These are phyloP conservation scores for Saturnispora gosingensis DNA, from an alignment of 805 yeast species.

Conservation along the genomic window DNA sequence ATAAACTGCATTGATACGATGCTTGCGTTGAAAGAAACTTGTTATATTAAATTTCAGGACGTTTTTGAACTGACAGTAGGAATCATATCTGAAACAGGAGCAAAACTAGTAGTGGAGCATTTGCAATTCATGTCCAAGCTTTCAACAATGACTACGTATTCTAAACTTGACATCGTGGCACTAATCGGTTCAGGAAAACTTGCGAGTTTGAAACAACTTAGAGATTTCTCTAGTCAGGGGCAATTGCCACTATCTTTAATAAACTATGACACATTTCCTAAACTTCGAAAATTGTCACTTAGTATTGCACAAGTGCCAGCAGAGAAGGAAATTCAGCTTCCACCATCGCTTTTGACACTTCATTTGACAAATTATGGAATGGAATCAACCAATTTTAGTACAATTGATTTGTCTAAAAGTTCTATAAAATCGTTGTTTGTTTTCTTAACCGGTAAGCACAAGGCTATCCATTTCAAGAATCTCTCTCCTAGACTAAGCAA, in stretches of 20 bases:
- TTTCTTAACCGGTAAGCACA: neutral
- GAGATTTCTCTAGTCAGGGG: neutral
- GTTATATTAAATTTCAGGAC: neutral
- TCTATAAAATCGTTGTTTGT: neutral
- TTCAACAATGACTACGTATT: neutral
- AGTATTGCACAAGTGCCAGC: neutral
- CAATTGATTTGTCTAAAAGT: neutral
- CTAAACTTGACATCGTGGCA: neutral
- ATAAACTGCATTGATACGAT: slow-evolving; percentile 1
- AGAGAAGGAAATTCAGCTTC: neutral
- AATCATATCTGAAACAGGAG: neutral
- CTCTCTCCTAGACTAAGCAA: neutral
- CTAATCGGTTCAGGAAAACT: neutral
- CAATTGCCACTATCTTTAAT: neutral
- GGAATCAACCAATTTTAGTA: neutral
- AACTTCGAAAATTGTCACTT: neutral
- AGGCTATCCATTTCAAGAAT: neutral
- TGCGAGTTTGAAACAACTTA: neutral
- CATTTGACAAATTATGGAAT: neutral
- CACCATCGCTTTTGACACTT: neutral
- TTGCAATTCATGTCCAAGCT: slow-evolving; percentile 1
- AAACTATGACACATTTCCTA: neutral
- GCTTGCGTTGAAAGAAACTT: neutral
- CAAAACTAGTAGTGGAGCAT: neutral
- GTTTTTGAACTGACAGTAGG: neutral